These are phyloP conservation scores for Cladobotryum protrusum DNA, from an alignment of 2,329 filamentous ascomycete species.

Conservation along the genomic window DNA sequence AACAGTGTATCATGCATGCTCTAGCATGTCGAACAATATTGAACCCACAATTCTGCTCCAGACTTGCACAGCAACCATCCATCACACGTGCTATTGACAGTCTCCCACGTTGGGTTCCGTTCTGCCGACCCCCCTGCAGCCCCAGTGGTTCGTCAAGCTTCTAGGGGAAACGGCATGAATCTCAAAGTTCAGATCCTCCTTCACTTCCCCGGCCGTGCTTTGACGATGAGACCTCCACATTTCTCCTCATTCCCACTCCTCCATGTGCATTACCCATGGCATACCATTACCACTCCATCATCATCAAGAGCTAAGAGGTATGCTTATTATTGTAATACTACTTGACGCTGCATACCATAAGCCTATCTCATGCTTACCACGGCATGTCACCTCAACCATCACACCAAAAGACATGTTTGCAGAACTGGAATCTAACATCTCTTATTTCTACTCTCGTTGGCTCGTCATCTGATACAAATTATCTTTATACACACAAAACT, in stretches of 20 bases:
- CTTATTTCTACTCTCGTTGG: constrained; percentile 5
- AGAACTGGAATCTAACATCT: not conserved
- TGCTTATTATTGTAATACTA: not conserved
- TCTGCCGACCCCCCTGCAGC: not conserved
- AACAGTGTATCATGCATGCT: too few relatives aligned
- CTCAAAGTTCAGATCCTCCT: too few relatives aligned
- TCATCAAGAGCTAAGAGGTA: not conserved
- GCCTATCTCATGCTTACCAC: not conserved
- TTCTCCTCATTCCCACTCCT: not conserved
- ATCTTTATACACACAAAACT: constrained; percentile 7
- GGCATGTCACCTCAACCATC: not conserved
- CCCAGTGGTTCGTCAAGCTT: not conserved
- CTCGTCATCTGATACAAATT: constrained; percentile 10
- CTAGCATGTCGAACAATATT: constrained; percentile 1
- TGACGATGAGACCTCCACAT: too few relatives aligned
- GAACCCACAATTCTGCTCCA: constrained; percentile 2
- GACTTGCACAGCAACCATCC: constrained; percentile 1
- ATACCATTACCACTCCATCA: too few relatives aligned
- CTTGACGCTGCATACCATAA: not conserved
- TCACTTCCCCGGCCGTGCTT: too few relatives aligned
- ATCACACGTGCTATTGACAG: not conserved
- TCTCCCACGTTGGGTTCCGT: constrained; percentile 12
- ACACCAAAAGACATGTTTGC: not conserved
- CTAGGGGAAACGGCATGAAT: not conserved
- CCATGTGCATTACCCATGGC: not conserved